Conservation (phyloP, 176 grass and related monocot genomes). For the Hordeum marinum region DNA sequence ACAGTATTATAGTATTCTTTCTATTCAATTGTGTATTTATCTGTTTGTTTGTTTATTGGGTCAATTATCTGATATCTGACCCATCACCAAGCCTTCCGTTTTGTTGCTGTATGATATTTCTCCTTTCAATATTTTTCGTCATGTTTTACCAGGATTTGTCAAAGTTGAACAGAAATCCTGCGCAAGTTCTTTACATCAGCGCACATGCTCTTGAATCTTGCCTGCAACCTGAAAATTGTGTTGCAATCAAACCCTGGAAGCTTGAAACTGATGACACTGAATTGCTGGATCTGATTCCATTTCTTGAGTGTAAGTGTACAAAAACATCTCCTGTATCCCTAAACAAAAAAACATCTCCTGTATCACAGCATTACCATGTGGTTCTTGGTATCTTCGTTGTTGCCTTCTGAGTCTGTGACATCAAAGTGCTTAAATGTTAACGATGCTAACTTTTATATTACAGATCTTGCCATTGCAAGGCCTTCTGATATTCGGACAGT, state of each 20-base stretch:
- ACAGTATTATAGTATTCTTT: no score
- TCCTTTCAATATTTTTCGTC: constrained; percentile 1
- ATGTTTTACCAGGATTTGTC: constrained; percentile 69
- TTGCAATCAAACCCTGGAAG: constrained; percentile 75
- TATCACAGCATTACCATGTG: not conserved
- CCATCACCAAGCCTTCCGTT: not conserved
- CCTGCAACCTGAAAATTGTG: constrained; percentile 72
- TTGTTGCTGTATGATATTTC: not conserved
- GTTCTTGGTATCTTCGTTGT: constrained; percentile 8
- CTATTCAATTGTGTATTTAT: not conserved
- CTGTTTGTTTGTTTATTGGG: not conserved
- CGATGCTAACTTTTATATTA: not conserved
- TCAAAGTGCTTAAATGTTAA: constrained; percentile 16
- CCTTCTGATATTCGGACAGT: constrained; percentile 70
- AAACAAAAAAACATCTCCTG: not conserved
- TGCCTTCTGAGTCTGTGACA: not conserved
- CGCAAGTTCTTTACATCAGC: constrained; percentile 65
- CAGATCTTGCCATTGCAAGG: constrained; percentile 69
- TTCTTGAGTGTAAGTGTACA: constrained; percentile 84
- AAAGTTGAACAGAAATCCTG: constrained; percentile 91
- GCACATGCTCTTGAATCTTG: constrained; percentile 68
- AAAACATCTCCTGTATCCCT: not conserved
- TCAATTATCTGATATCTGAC: not conserved
- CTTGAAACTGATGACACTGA: constrained; percentile 76
- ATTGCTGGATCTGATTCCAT: constrained; percentile 93